Base-by-base conservation (phyloP, 1,284 basidiomycete species). In the Salmacisia buchloeana region DNA sequence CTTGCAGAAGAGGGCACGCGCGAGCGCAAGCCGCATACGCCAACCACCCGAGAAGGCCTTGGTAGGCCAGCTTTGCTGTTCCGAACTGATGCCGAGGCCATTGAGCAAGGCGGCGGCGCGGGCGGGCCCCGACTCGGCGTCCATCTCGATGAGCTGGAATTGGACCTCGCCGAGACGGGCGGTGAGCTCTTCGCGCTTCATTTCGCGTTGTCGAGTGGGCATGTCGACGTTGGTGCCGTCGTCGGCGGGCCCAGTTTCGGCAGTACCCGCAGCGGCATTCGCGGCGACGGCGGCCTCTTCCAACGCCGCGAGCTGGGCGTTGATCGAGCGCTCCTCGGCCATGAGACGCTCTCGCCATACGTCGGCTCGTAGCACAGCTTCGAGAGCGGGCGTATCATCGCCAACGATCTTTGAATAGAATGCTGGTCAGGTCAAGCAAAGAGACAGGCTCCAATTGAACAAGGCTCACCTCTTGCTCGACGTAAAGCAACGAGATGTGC, bases 1-100 rank as follows among this genome's bases (percentile, higher is more conserved):
- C 63, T 97, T 97, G 69, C 97, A 96, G 76, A 98, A 99, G 4
- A 97, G 83, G 2, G 93, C 93, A 73, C 90, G 88, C 64, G 96
- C 96, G 67, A 98, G 88, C 34, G 94, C 96, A 71, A 98, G 89
- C 87, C 97, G 97, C 96, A 98, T 98, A 86, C 98, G 84, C 93
- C 93, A 97, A 83, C 96, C 94, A 84, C 96, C 94, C 80, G 92
- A 96, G 84, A 99, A 99, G 1, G 90, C 87, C 77, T 82, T 88
- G 3, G 81, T 82, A 1, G 81, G 74, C 59, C 72, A 71, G 57
- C 54, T 52, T 81, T 97, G 94, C 80, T 97, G 94, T 18, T 83
- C 83, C 75, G 94, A 90, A 68, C 86, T 86, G 82, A 97, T 97
- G 13, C 94, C 94, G 31, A 98, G 85, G 61, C 93, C 94, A 45